phyloP scores from a whole-genome alignment of 1,284 basidiomycete genomes.

The Apiotrichum gracile region DNA sequence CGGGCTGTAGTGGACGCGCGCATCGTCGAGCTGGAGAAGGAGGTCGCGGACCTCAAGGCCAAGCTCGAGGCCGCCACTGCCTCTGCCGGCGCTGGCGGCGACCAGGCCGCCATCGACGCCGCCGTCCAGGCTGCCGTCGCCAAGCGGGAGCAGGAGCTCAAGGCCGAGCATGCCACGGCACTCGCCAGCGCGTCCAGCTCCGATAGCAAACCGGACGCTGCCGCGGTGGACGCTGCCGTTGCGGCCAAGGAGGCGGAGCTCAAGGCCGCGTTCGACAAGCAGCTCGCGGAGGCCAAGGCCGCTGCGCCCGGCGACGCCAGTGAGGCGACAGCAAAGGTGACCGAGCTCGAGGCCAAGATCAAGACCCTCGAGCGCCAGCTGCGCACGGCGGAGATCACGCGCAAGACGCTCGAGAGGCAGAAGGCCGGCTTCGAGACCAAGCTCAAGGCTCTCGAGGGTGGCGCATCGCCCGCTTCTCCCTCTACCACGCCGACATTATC shows the following conservation, averaged over 20 bases:
- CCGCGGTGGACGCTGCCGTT: conserved; percentile 11
- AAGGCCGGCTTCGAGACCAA: conserved; percentile 27
- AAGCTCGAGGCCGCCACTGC: conserved; percentile 11
- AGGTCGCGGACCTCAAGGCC: conserved; percentile 25
- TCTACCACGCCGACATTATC: conserved; percentile 6
- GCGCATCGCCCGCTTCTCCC: background rate
- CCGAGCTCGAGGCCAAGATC: conserved; percentile 32
- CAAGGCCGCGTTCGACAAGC: conserved; percentile 16
- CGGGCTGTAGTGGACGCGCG: conserved; percentile 15
- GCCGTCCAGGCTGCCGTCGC: conserved; percentile 41
- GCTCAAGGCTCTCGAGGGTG: conserved; percentile 24
- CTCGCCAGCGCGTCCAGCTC: conserved; percentile 14
- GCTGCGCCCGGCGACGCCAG: background rate
- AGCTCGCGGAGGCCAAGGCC: conserved; percentile 14
- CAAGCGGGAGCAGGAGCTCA: conserved; percentile 35
- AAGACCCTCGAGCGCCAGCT: conserved; percentile 34
- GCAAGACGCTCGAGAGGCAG: conserved; percentile 36
- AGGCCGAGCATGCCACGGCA: conserved; percentile 22
- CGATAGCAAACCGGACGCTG: background rate
- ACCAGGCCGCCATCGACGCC: conserved; percentile 27
- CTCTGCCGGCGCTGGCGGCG: background rate
- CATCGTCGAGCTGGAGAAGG: conserved; percentile 21
- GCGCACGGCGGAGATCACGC: conserved; percentile 36
- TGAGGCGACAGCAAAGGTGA: conserved; percentile 25
- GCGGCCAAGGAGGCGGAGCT: conserved; percentile 28